Conservation (phyloP, 495 filamentous ascomycete genomes). For the Penicillium bialowiezense region DNA sequence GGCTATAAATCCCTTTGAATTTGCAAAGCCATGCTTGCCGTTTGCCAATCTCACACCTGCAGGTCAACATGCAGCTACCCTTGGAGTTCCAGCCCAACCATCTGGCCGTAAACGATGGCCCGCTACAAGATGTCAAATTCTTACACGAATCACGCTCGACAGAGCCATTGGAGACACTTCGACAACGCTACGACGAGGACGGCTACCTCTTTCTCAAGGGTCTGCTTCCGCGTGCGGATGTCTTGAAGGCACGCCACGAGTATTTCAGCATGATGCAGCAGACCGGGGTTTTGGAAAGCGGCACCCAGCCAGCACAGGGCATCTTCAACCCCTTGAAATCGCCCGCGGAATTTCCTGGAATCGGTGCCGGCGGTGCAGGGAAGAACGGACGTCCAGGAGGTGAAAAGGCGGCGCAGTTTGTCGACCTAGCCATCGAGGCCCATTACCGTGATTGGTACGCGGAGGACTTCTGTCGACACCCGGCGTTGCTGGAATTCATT, state of each 20-base stretch:
- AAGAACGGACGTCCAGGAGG: slow-evolving; percentile 30
- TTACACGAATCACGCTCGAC: neutral
- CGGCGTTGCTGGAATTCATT: slow-evolving; percentile 40
- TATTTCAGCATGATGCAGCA: slow-evolving; percentile 48
- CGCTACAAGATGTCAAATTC: neutral
- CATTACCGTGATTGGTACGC: slow-evolving; percentile 24
- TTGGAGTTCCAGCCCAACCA: neutral
- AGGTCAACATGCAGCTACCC: too few species aligned
- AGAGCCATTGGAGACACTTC: neutral
- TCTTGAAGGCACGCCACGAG: slow-evolving; percentile 42
- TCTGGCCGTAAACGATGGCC: slow-evolving; percentile 5
- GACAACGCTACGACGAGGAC: slow-evolving; percentile 1
- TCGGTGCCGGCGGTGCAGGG: slow-evolving; percentile 4
- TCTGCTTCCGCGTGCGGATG: slow-evolving; percentile 43
- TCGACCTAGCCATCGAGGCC: slow-evolving; percentile 15
- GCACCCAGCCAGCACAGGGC: slow-evolving; percentile 21
- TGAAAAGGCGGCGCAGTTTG: slow-evolving; percentile 11
- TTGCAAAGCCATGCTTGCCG: too few species aligned
- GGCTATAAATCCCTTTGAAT: too few species aligned
- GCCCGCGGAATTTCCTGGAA: slow-evolving; percentile 2
- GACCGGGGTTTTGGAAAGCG: slow-evolving; percentile 42
- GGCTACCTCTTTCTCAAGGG: slow-evolving; percentile 36
- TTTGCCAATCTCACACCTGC: too few species aligned
- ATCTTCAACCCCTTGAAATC: slow-evolving; percentile 37
- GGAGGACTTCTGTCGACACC: slow-evolving; percentile 40